Conservation (phyloP, 306 rosid species). For the Vigna mungo region DNA sequence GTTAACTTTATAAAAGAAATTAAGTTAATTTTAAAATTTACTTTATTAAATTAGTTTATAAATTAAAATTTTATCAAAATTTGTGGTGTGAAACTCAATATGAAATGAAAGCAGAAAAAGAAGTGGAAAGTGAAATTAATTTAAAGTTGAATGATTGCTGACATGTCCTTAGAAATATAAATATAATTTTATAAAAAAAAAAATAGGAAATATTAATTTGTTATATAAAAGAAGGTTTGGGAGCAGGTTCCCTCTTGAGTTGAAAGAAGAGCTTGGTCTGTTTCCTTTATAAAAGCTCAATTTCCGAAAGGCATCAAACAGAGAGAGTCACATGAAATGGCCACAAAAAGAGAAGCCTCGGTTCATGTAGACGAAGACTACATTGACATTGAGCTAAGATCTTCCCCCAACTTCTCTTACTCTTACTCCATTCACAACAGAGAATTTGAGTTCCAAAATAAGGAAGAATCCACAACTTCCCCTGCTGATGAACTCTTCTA, state of each 20-base stretch:
- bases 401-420: conserved; percentile 50
- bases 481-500: conserved; percentile 41
- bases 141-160: no score
- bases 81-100: no score
- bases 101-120: no score
- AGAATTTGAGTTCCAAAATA: conserved; percentile 70
- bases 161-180: not conserved
- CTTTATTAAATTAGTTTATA: no score
- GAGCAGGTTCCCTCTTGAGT: conserved; percentile 23
- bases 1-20: no score
- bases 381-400: conserved; percentile 66
- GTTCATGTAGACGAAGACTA: conserved; percentile 61
- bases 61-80: no score
- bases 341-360: conserved; percentile 43
- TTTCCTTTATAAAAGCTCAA: conserved; percentile 46
- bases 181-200: not conserved
- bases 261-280: conserved; percentile 42
- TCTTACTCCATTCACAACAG: conserved; percentile 51
- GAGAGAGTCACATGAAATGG: conserved; percentile 50
- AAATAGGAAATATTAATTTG: not conserved
- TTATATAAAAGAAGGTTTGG: conserved; percentile 38
- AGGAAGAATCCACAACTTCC: conserved; percentile 49
- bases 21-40: no score
- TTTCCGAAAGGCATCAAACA: conserved; percentile 55
- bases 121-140: no score